These are phyloP conservation scores for Oehlia diaphana DNA, from an alignment of 192 early-diverging fungal species.

Conservation along the genomic window DNA sequence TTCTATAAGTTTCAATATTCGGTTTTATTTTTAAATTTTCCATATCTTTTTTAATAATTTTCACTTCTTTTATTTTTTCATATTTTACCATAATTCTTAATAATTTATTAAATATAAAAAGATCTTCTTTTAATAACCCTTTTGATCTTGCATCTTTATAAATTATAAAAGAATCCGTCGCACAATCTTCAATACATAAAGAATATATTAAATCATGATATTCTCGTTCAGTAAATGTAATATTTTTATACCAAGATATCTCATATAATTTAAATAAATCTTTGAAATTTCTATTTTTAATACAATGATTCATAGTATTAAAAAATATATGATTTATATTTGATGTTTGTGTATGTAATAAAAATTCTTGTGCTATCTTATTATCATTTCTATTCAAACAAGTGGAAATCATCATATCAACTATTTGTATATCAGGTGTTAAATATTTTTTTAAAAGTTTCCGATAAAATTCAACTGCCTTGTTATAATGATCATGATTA, in stretches of 20 bases:
- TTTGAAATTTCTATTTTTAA: neutral
- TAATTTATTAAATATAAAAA: neutral
- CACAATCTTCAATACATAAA: neutral
- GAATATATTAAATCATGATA: conserved; percentile 2
- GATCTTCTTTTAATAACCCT: neutral
- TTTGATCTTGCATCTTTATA: conserved; percentile 14
- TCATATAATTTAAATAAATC: neutral
- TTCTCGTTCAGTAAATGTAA: neutral
- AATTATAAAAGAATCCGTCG: neutral
- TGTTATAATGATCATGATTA: neutral
- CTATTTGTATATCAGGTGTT: neutral
- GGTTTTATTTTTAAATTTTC: conserved; percentile 7
- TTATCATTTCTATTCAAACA: neutral
- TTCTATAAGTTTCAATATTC: conserved; percentile 2
- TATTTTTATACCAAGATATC: neutral
- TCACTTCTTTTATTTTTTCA: neutral
- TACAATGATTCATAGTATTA: neutral
- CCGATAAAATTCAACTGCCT: neutral
- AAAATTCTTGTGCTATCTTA: neutral
- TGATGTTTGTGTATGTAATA: neutral
- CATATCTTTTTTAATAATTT: neutral
- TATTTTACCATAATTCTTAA: neutral
- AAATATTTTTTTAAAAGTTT: conserved; percentile 1
- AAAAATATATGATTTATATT: neutral
- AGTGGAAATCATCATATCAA: neutral